Evolutionary conservation across 2,329 filamentous ascomycete species (phyloP).

Genomic region (Xylaria sp.): DNA sequence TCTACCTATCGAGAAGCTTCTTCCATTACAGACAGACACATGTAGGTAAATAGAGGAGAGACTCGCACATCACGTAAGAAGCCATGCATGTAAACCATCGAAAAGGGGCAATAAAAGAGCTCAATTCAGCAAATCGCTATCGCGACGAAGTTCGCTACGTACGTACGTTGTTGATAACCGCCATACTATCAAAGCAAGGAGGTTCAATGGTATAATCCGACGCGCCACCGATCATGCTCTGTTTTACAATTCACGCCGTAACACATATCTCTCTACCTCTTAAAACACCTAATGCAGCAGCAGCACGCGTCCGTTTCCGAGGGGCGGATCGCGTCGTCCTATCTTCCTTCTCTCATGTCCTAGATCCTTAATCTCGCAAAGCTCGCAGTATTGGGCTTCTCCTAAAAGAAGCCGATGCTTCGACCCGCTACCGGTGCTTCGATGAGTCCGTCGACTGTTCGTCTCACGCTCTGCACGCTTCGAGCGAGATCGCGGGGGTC

Average conservation of each 20-base stretch:
- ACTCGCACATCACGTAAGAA: no score
- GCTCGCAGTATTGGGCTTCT: not conserved
- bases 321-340: not conserved
- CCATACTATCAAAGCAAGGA: no score
- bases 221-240: not conserved
- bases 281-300: not conserved
- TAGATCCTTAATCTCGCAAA: not conserved
- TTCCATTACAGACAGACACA: no score
- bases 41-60: no score
- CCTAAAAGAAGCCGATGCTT: slow-evolving; percentile 41
- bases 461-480: slow-evolving; percentile 38
- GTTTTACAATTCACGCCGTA: not conserved
- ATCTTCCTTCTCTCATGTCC: no score
- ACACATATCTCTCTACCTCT: not conserved
- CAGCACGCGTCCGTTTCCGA: not conserved
- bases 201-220: slow-evolving; percentile 11
- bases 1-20: not conserved
- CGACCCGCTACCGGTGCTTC: slow-evolving; percentile 37
- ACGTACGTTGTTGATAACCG: no score
- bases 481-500: slow-evolving; percentile 42
- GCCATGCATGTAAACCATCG: no score
- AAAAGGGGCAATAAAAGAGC: no score
- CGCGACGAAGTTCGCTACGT: no score
- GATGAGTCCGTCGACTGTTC: slow-evolving; percentile 41
- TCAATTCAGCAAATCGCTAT: no score